phyloP scores from a whole-genome alignment of 306 rosid genomes.

The Urtica urens region DNA sequence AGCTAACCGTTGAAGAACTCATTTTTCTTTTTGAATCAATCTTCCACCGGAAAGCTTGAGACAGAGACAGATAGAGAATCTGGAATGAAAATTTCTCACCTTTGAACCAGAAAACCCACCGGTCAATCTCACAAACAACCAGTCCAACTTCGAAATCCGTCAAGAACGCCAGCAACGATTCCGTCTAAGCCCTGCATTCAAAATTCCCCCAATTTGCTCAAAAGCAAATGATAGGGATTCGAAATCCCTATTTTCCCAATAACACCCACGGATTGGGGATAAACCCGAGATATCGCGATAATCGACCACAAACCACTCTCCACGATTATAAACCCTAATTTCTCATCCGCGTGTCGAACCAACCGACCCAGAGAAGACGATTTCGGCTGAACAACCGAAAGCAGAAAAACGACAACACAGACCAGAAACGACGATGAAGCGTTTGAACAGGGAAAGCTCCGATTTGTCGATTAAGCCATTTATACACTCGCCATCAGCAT shows the following conservation, averaged over 20 bases:
- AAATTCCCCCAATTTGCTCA: neutral
- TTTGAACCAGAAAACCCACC: constrained; percentile 13
- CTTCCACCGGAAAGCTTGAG: constrained; percentile 21
- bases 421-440: too few relatives aligned
- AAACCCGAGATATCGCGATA: constrained; percentile 18
- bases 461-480: neutral
- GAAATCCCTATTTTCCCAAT: neutral
- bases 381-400: neutral
- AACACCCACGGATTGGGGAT: constrained; percentile 15
- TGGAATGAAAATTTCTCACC: constrained; percentile 3
- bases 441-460: too few relatives aligned
- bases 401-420: constrained; percentile 21
- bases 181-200: constrained; percentile 17
- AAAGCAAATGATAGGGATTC: neutral
- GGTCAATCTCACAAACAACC: constrained; percentile 14
- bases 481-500: neutral
- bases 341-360: constrained; percentile 5
- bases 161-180: neutral
- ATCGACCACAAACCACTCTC: constrained; percentile 7
- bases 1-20: constrained; percentile 46
- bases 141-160: constrained; percentile 8
- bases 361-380: neutral
- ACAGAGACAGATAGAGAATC: neutral
- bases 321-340: constrained; percentile 13
- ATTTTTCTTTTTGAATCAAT: constrained; percentile 28